phyloP scores from a whole-genome alignment of 2,329 filamentous ascomycete species.

The Aspergillus amoenus region DNA sequence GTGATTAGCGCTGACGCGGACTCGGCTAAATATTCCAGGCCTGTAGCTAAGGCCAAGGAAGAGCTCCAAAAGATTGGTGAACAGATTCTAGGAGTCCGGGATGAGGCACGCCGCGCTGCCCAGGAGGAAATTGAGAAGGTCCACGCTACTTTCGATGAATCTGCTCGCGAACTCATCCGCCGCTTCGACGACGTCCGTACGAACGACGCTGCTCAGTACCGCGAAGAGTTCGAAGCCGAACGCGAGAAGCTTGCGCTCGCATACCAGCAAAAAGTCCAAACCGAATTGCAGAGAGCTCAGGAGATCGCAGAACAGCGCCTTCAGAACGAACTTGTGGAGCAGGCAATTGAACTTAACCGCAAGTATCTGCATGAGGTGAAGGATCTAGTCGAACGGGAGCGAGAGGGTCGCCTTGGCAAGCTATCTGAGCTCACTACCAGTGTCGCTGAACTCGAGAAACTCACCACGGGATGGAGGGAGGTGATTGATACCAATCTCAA shows the following conservation, averaged over 20 bases:
- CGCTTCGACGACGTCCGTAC: conserved; percentile 83
- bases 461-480: conserved; percentile 85
- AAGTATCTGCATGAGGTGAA: conserved; percentile 77
- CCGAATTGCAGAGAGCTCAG: conserved; percentile 75
- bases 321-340: conserved; percentile 82
- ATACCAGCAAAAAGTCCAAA: conserved; percentile 77
- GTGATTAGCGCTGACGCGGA: conserved; percentile 86
- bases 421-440: conserved; percentile 75
- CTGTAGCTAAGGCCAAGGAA: conserved; percentile 81
- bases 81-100: conserved; percentile 74
- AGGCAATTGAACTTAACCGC: conserved; percentile 84
- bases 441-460: conserved; percentile 79
- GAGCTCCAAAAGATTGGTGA: conserved; percentile 75
- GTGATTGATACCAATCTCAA: conserved; percentile 87
- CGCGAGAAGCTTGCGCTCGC: conserved; percentile 73
- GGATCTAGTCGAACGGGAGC: conserved; percentile 82
- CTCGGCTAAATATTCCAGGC: conserved; percentile 71
- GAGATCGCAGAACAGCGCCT: conserved; percentile 80
- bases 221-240: conserved; percentile 84
- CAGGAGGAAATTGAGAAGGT: conserved; percentile 70
- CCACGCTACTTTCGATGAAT: conserved; percentile 78
- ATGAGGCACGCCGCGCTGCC: conserved; percentile 66
- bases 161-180: conserved; percentile 80
- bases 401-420: conserved; percentile 80
- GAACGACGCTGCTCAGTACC: conserved; percentile 77